phyloP scores from a whole-genome alignment of 257 asterid species.

The Lithospermum erythrorhizon region DNA sequence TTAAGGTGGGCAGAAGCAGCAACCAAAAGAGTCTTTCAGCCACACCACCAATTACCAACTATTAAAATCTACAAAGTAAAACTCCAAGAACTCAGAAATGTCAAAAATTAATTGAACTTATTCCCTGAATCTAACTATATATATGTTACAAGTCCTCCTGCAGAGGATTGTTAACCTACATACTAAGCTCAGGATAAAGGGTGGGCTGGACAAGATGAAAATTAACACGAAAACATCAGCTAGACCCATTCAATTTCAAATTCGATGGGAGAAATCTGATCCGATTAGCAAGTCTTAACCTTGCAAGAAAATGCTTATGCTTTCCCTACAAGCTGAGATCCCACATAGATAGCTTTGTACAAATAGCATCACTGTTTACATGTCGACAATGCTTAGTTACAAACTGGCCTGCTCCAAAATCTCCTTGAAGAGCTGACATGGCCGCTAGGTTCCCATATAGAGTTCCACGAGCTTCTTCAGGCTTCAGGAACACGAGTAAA shows the following conservation, averaged over 20 bases:
- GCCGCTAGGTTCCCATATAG: slow-evolving; percentile 58
- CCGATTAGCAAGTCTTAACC: slow-evolving; percentile 45
- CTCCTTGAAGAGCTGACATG: slow-evolving; percentile 46
- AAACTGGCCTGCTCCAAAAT: slow-evolving; percentile 54
- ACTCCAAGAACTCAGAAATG: slow-evolving; percentile 3
- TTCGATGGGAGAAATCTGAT: slow-evolving; percentile 33
- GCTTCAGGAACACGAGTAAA: slow-evolving; percentile 48
- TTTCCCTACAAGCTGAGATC: slow-evolving; percentile 54
- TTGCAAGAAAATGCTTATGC: slow-evolving; percentile 51
- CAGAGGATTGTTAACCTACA: slow-evolving; percentile 58
- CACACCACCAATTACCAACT: slow-evolving; percentile 25
- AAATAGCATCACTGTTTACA: slow-evolving; percentile 42
- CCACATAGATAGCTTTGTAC: slow-evolving; percentile 70
- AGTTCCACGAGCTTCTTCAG: slow-evolving; percentile 76
- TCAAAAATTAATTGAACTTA: slow-evolving; percentile 24
- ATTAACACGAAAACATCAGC: slow-evolving; percentile 20
- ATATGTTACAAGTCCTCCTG: slow-evolving; percentile 63
- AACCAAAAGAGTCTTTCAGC: slow-evolving; percentile 32
- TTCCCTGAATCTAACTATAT: slow-evolving; percentile 60
- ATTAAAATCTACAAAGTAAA: slow-evolving; percentile 21
- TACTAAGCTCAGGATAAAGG: slow-evolving; percentile 36
- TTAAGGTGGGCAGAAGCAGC: slow-evolving; percentile 27
- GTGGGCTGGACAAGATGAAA: slow-evolving; percentile 23
- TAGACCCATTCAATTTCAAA: slow-evolving; percentile 23
- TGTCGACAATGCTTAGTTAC: slow-evolving; percentile 41